phyloP scores from a whole-genome alignment of 345 rosid species.

The Syzygium oleosum region DNA sequence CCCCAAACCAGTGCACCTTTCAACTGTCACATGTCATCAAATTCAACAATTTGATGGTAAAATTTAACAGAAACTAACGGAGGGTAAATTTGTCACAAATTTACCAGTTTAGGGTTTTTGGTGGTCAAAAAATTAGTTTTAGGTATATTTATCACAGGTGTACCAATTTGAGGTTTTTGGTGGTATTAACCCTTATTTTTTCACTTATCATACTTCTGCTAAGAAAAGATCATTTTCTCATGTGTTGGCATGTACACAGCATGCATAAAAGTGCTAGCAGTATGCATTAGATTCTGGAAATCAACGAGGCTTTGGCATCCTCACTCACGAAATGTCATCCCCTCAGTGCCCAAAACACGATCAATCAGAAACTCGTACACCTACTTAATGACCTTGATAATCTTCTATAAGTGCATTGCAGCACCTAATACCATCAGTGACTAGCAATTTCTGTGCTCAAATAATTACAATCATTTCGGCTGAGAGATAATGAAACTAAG shows the following conservation, averaged over 20 bases:
- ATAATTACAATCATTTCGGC: not conserved
- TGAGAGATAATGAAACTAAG: not conserved
- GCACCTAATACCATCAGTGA: not conserved
- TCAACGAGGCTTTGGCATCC: not conserved
- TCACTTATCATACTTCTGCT: not conserved
- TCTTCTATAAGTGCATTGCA: not conserved
- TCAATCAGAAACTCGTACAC: not conserved
- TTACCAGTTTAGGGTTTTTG: no score
- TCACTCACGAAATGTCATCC: not conserved
- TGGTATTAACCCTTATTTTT: no score
- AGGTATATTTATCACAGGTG: no score
- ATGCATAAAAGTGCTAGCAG: not conserved
- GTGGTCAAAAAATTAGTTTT: no score
- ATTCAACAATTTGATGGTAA: no score
- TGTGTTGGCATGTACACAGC: not conserved
- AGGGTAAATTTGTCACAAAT: no score
- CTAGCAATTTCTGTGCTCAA: not conserved
- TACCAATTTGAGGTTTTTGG: no score
- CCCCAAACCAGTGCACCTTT: no score
- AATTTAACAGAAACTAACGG: no score
- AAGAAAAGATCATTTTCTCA: not conserved
- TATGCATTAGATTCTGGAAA: not conserved
- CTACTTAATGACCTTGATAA: not conserved
- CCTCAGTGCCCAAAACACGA: not conserved
- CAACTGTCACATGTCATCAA: no score